These are phyloP conservation scores for Auricularia sp. DNA, from an alignment of 768 basidiomycete genomes.

Conservation along the genomic window DNA sequence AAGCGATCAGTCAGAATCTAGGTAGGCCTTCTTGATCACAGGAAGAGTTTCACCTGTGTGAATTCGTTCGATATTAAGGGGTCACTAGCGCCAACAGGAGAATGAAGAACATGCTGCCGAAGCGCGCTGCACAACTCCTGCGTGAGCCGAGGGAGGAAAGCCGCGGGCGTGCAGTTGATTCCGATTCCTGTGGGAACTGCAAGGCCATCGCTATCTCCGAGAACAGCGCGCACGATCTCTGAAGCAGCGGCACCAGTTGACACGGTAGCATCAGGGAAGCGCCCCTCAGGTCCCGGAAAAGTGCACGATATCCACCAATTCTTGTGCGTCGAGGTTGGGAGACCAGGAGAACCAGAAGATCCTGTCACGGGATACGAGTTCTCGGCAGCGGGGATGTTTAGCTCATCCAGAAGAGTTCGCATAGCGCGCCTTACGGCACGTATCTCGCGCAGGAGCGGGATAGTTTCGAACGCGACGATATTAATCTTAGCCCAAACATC, in stretches of 20 bases:
- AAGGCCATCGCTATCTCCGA: conserved; percentile 9
- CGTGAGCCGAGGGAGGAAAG: conserved; percentile 6
- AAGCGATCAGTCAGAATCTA: neutral
- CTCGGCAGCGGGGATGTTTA: conserved; percentile 10
- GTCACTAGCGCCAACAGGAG: too few species aligned
- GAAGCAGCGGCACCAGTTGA: conserved; percentile 17
- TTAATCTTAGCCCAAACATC: conserved; percentile 48
- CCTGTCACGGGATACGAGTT: neutral
- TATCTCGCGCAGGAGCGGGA: conserved; percentile 58
- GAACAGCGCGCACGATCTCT: conserved; percentile 30
- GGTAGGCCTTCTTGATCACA: neutral
- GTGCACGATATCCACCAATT: conserved; percentile 71
- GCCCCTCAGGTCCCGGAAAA: conserved; percentile 30
- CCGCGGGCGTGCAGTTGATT: conserved; percentile 58
- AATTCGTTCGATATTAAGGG: too few species aligned
- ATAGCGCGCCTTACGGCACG: conserved; percentile 56
- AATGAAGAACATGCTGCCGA: neutral
- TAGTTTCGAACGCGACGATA: conserved; percentile 66
- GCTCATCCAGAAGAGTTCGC: conserved; percentile 20
- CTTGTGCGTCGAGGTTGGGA: conserved; percentile 27
- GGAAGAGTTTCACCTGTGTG: neutral
- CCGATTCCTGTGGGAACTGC: conserved; percentile 47
- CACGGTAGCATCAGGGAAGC: conserved; percentile 7
- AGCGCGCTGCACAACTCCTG: conserved; percentile 2
- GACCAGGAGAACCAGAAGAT: too few species aligned